Evolutionary conservation across 768 basidiomycete genomes (phyloP), one percentile per base, ranked within the genome.

Genomic region (Epithele typhae): DNA sequence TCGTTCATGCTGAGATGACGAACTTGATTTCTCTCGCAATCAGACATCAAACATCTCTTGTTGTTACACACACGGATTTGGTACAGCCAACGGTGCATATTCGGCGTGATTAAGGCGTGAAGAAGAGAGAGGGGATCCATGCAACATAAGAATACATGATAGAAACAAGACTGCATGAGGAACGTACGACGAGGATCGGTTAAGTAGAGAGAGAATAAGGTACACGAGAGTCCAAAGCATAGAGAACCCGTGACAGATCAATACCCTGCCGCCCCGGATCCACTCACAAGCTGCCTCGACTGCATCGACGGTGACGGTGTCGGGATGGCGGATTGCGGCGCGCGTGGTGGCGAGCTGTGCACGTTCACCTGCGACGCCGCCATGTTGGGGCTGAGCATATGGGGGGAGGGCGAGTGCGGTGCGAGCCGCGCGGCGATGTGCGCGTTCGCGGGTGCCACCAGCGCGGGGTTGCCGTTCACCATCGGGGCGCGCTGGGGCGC

Each of bases 251-350:
- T 25, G n/a, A 36, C 18, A 41, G 27, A 34, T 52, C 46, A 52
- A 18, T 52, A 52, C 2, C 51, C 51, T 21, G 55, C 60, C 19
- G 58, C 57, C 10, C 59, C 61, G 23, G 65, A 63, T 27, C 60
- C 53, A 12, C 63, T 59, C 3, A 67, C 63, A 21, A 60, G 52
- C 39, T 64, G 64, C 22, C 64, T 59, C 34, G 64, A 55, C 56
- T 66, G 65, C 37, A 67, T 22, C 40, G 65, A 67, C 25, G 65
- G 65, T 37, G 65, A 65, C 18, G 62, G 57, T 7, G 53, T 54
- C 17, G 56, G 53, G 24, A 63, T 52, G 10, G 59, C 58, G 25
- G 63, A 53, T 43, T 64, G 63, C 15, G 58, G 60, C 24, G 59
- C 44, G 11, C 64, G 54, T 12, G 62, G 52, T 7, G 65, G 65